phyloP scores from a whole-genome alignment of 139 green algal genomes.

The Limnomonas spitsbergensis region DNA sequence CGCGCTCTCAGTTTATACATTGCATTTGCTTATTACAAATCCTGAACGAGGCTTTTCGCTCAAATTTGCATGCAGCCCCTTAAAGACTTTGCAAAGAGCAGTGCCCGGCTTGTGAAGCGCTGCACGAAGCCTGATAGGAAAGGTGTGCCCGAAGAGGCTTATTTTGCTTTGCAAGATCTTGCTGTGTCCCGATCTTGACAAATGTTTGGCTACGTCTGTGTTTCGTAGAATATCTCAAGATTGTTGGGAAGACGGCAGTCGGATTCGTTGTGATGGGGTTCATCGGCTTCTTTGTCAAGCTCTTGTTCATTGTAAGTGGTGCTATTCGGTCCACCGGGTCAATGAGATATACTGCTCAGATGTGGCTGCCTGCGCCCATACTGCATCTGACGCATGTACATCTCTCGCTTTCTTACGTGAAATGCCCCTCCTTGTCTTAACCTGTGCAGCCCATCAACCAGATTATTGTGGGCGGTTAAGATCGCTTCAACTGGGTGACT shows the following conservation, averaged over 20 bases:
- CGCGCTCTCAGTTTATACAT: too few relatives aligned
- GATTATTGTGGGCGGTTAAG: slow-evolving; percentile 74
- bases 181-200: neutral
- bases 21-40: too few relatives aligned
- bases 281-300: slow-evolving; percentile 97
- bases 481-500: too few relatives aligned
- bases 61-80: slow-evolving; percentile 52
- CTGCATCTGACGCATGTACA: neutral
- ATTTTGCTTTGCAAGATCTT: neutral
- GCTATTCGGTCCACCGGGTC: neutral
- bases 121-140: slow-evolving; percentile 93
- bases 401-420: neutral
- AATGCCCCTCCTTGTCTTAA: neutral
- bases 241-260: slow-evolving; percentile 73
- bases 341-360: neutral
- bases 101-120: slow-evolving; percentile 81
- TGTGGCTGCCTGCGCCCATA: neutral
- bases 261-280: slow-evolving; percentile 95
- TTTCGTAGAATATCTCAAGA: slow-evolving; percentile 84
- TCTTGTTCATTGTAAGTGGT: slow-evolving; percentile 84
- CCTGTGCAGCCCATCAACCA: slow-evolving; percentile 78
- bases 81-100: slow-evolving; percentile 89
- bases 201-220: neutral
- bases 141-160: slow-evolving; percentile 55
- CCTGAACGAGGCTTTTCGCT: too few relatives aligned